These are phyloP conservation scores for Solanum bulbocastanum DNA, from an alignment of 257 asterid genomes.

Conservation along the genomic window DNA sequence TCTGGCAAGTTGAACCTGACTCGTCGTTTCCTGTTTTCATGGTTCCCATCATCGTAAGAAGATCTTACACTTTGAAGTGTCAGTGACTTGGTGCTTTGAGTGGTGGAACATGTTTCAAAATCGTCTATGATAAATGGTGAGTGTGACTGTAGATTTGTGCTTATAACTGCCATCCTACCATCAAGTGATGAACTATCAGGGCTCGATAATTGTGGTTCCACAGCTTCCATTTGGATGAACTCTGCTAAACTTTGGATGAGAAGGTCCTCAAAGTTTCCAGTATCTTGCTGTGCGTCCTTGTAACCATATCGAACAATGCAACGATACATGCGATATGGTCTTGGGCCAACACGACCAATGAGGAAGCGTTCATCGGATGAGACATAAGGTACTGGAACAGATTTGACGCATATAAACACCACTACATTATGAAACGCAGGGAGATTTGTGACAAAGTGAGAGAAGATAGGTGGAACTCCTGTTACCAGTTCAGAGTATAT, in stretches of 20 bases:
- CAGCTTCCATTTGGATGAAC: conserved; percentile 90
- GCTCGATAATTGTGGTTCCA: conserved; percentile 59
- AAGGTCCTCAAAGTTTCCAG: conserved; percentile 64
- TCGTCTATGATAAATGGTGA: conserved; percentile 35
- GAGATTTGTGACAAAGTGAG: conserved; percentile 90
- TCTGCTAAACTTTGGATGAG: conserved; percentile 78
- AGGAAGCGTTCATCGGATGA: conserved; percentile 83
- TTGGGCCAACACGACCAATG: conserved; percentile 87
- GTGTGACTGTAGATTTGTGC: conserved; percentile 36
- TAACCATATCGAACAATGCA: conserved; percentile 91
- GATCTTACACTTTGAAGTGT: conserved; percentile 64
- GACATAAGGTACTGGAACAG: conserved; percentile 73
- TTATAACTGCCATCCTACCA: conserved; percentile 94
- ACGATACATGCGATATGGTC: conserved; percentile 85
- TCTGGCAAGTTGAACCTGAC: conserved; percentile 56
- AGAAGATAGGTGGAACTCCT: conserved; percentile 87
- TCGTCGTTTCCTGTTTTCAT: conserved; percentile 48
- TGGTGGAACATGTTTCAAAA: conserved; percentile 13
- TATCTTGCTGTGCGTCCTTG: conserved; percentile 76
- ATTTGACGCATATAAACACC: conserved; percentile 86
- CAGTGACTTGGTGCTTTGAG: conserved; percentile 61
- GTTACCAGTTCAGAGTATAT: conserved; percentile 85
- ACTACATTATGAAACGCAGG: conserved; percentile 87
- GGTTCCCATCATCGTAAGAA: conserved; percentile 63
- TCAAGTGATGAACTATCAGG: conserved; percentile 51